phyloP scores from a whole-genome alignment of 306 rosid genomes.

The Pyrus betulifolia region DNA sequence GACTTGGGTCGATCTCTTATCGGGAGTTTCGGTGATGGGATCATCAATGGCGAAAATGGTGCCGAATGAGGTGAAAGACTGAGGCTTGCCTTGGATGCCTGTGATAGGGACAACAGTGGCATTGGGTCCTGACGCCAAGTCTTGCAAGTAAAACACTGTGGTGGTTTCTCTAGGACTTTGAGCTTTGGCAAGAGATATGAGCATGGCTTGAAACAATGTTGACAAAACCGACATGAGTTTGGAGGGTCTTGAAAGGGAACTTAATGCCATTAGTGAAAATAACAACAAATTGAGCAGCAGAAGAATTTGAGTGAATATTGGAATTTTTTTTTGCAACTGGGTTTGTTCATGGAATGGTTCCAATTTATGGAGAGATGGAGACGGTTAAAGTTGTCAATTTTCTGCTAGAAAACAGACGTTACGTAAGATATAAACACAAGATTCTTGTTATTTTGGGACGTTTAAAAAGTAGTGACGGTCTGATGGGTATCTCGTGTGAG shows the following conservation, averaged over 20 bases:
- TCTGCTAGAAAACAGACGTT: not conserved
- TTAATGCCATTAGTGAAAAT: not conserved
- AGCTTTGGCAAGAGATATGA: not conserved
- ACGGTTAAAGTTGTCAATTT: not conserved
- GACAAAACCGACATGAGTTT: not conserved
- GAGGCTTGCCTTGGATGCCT: not conserved
- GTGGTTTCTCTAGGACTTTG: slow-evolving; percentile 4
- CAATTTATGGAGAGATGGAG: not conserved
- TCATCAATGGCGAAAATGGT: not conserved
- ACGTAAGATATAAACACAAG: too few relatives aligned
- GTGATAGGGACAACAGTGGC: slow-evolving; percentile 8
- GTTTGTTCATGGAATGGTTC: not conserved
- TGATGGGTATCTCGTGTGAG: too few relatives aligned
- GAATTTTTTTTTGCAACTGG: too few relatives aligned
- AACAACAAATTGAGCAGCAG: too few relatives aligned
- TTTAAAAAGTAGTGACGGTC: too few relatives aligned
- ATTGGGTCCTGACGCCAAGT: slow-evolving; percentile 3
- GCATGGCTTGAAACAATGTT: not conserved
- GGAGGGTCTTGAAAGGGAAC: not conserved
- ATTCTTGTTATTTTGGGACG: too few relatives aligned
- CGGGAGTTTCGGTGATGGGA: too few relatives aligned
- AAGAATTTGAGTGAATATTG: too few relatives aligned
- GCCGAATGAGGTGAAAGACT: slow-evolving; percentile 6
- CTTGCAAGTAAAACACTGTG: slow-evolving; percentile 9
- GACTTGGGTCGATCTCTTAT: too few relatives aligned